Conservation (phyloP, 495 filamentous ascomycete species). For the Xylona heveae region DNA sequence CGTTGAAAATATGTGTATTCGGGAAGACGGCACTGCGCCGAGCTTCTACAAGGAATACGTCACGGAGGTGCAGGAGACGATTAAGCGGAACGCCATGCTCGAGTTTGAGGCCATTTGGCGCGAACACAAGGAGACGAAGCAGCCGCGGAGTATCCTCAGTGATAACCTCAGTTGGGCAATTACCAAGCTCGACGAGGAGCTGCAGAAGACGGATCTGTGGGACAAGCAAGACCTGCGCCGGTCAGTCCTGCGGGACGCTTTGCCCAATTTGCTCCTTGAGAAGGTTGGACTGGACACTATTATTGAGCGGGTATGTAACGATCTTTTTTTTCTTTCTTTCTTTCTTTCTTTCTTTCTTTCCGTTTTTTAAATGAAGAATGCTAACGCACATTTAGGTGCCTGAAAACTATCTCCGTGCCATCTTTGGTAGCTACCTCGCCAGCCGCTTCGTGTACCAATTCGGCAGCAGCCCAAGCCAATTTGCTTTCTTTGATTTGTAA, state of each 20-base stretch:
- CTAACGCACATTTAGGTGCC: constrained; percentile 39
- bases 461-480: constrained; percentile 81
- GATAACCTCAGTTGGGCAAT: constrained; percentile 81
- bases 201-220: constrained; percentile 87
- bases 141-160: constrained; percentile 60
- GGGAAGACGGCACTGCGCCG: constrained; percentile 53
- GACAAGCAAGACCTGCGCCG: constrained; percentile 54
- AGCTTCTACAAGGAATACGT: constrained; percentile 88
- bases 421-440: constrained; percentile 89
- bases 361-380: constrained; percentile 3
- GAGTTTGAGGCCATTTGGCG: constrained; percentile 98
- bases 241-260: constrained; percentile 62
- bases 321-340: constrained; percentile 1
- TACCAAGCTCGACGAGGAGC: constrained; percentile 82
- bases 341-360: constrained; percentile 4
- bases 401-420: constrained; percentile 76
- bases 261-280: constrained; percentile 64
- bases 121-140: constrained; percentile 65
- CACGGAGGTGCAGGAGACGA: constrained; percentile 69
- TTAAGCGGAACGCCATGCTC: constrained; percentile 70
- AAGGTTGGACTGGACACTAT: constrained; percentile 83
- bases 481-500: constrained; percentile 98
- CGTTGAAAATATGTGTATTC: constrained; percentile 80
- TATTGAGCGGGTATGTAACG: constrained; percentile 41
- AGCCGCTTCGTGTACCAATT: constrained; percentile 90